Percentiles rank a stretch among this genome's conserved stretches.
Evolutionary conservation across 2,329 filamentous ascomycete genomes (phyloP).

Genomic region (Capronia americana): DNA sequence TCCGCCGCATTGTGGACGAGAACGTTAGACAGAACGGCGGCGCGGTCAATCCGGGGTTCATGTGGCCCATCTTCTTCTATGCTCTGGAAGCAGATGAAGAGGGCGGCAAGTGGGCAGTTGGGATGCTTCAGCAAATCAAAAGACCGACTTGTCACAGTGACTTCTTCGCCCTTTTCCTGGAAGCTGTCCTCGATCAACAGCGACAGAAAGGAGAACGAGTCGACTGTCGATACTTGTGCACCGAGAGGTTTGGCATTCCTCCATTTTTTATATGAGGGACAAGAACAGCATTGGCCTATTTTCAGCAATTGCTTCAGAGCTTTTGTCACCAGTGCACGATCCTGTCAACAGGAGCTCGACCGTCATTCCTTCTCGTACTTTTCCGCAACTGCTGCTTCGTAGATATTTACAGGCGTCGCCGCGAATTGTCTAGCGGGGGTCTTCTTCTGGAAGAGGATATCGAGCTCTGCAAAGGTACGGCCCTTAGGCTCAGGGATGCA

Average conservation of each 20-base stretch:
- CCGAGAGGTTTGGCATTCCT: conserved; percentile 22
- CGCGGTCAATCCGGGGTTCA: conserved; percentile 18
- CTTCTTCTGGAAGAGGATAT: conserved; percentile 51
- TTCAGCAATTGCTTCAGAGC: not conserved
- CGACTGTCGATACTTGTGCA: conserved; percentile 24
- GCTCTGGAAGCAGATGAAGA: conserved; percentile 17
- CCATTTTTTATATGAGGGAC: conserved; percentile 12
- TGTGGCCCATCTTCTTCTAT: conserved; percentile 29
- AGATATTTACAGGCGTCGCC: conserved; percentile 42
- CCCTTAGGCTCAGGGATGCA: conserved; percentile 74
- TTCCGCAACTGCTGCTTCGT: conserved; percentile 8
- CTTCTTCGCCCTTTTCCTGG: conserved; percentile 18
- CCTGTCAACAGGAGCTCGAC: not conserved
- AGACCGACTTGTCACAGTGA: conserved; percentile 20
- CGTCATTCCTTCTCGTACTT: conserved; percentile 9
- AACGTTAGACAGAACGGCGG: not conserved
- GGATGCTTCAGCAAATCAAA: conserved; percentile 14
- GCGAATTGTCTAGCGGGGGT: conserved; percentile 49
- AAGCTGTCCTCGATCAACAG: conserved; percentile 17
- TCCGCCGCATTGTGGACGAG: conserved; percentile 21
- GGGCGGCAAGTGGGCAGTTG: conserved; percentile 21
- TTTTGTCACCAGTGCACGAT: not conserved
- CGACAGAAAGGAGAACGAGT: conserved; percentile 18
- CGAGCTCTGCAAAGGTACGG: conserved; percentile 50
- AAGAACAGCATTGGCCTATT: not conserved